Base-by-base conservation (phyloP, 2,329 filamentous ascomycete species). In the Botrytis medusae region DNA sequence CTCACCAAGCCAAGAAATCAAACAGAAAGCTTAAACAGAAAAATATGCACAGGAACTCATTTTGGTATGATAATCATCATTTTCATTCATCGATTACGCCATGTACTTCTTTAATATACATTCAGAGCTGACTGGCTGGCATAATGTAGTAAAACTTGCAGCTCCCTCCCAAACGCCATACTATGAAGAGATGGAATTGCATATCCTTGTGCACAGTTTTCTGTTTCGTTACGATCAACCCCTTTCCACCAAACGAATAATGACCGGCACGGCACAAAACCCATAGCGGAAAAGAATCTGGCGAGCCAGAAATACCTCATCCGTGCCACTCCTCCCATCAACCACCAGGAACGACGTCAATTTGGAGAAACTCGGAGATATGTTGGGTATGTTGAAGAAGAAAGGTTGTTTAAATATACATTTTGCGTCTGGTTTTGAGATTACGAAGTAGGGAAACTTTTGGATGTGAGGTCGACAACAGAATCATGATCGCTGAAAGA, bases 121-220 rank as follows among this genome's bases (percentile, higher is more conserved):
- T 61, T 51, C 40, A 73, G 22, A 69, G 62, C 67, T 59, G 42
- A 34, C 46, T 42, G 14, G 61, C 62, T 44, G 48, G 57, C 57
- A 48, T 51, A 16, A 34, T 42, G 32, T 40, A 40, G 10, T 20
- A 71, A 18, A 29, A 51, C 59, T 54, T 61, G 44, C 42, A 59
- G 70, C 42, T 37, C 54, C 62, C 74, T 4, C 71, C 69, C 14
- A 46, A 75, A 76, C 76, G 75, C 75, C 76, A 72, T 70, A 72
- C 62, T 37, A 42, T 37, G 62, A 70, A 59, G 59, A 64, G n/a
- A 70, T 20, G 59, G 59, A 48, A 46, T n/a, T 51, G 63, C 73
- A 69, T 51, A 59, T 42, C 71, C 71, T 70, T 74, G 64, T 70
- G 73, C 71, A 65, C 20, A 34, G 32, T 42, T n/a, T 72, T 74